Evolutionary conservation across 2,329 filamentous ascomycete genomes (phyloP).

Genomic region (Colletotrichum scovillei): DNA sequence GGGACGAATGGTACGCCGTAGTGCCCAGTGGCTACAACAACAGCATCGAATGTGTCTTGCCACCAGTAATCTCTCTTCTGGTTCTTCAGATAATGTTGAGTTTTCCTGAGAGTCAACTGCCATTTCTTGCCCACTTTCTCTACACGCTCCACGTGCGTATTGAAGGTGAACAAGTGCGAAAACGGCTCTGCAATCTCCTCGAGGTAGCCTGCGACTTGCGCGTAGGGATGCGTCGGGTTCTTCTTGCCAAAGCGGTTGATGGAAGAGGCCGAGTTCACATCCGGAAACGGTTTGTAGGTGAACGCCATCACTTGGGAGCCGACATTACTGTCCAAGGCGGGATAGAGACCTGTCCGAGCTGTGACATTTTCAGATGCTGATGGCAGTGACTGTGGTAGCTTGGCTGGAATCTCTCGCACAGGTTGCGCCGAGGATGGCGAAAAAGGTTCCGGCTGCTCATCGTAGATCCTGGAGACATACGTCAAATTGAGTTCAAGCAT

Average conservation of each 20-base stretch:
- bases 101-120: conserved; percentile 60
- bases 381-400: conserved; percentile 52
- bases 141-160: conserved; percentile 67
- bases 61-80: conserved; percentile 52
- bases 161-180: conserved; percentile 54
- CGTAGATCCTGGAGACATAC: conserved; percentile 58
- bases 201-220: conserved; percentile 53
- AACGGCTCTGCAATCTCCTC: conserved; percentile 64
- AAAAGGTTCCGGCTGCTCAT: conserved; percentile 51
- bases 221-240: conserved; percentile 63
- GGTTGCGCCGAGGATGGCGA: conserved; percentile 53
- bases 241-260: conserved; percentile 56
- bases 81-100: conserved; percentile 50
- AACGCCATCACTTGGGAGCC: conserved; percentile 66
- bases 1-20: conserved; percentile 54
- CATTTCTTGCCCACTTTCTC: conserved; percentile 57
- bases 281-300: conserved; percentile 61
- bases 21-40: conserved; percentile 55
- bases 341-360: conserved; percentile 47
- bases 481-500: conserved; percentile 51
- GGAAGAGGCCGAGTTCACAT: conserved; percentile 46
- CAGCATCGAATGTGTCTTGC: conserved; percentile 52
- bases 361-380: conserved; percentile 46
- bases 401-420: conserved; percentile 53
- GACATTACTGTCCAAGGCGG: conserved; percentile 69